Evolutionary conservation across 331 rosid species (phyloP), one percentile per base, ranked within the genome.

Genomic region (Acacia pycnantha): DNA sequence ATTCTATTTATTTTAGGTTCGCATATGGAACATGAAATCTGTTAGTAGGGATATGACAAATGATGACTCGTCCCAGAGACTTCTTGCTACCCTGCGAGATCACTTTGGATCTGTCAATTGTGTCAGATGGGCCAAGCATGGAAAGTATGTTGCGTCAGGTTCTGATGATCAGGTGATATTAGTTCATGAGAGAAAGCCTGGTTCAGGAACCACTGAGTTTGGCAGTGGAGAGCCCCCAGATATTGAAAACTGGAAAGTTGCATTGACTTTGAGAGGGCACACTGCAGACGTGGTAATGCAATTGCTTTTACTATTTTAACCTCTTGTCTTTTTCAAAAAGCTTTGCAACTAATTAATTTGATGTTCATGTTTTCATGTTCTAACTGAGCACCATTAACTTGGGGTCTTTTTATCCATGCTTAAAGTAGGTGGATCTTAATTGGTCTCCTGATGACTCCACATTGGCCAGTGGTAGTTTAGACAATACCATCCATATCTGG

Each of bases 391-490:
- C 83, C 80, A 75, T 84, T 95, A 91, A 91, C 87, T 85, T 82
- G 84, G 89, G 88, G 85, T 86, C 81, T 79, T 27, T 79, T 85
- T 84, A 83, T 92, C 90, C 82, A 67, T 94, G 98, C 97, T 77
- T 94, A 87, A 96, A 92, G 98, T 94, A 96, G 99, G 99, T 96
- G 94, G 99, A 96, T 96, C 98, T 96, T 87, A 94, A 92, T 89
- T 96, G 99, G 99, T 93, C 98, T 80, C 98, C 99, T 27, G 99
- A 96, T 94, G 99, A 96, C 81, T 94, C 94, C 10, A 84, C 85
- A 24, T 89, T 96, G 96, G 99, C 98, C 43, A 96, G 98, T 73
- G 99, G 93, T 82, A 96, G 99, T 87, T 92, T 96, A 79, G 99
- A 96, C 87, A 96, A 96, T 82, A 94, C 98, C 14, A 85, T 96